Conservation (phyloP, 2,329 filamentous ascomycete genomes). For the Xylaria sp. region DNA sequence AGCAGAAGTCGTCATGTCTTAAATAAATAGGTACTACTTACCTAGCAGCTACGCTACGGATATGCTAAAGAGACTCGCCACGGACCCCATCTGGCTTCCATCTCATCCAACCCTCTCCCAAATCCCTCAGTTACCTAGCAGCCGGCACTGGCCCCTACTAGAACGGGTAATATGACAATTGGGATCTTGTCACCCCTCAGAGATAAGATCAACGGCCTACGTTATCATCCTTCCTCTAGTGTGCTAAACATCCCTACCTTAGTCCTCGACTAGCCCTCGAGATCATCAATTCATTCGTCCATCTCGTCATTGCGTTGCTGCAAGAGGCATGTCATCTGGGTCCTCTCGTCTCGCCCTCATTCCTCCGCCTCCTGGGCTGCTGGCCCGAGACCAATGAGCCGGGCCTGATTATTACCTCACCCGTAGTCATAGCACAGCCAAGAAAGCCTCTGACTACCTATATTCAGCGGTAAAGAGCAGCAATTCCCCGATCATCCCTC, state of each 20-base stretch:
- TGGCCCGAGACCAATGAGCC: constrained; percentile 13
- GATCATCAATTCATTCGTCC: constrained; percentile 19
- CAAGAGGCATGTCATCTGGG: constrained; percentile 23
- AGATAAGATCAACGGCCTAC: constrained; percentile 28
- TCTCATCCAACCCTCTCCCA: too few species aligned
- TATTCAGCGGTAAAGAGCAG: constrained; percentile 15
- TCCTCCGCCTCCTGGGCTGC: constrained; percentile 7
- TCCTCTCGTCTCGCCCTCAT: constrained; percentile 8
- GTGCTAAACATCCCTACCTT: constrained; percentile 5
- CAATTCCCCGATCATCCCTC: constrained; percentile 3
- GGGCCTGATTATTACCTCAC: constrained; percentile 18
- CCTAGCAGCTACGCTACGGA: too few species aligned
- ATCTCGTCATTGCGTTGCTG: constrained; percentile 20
- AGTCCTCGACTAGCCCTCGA: constrained; percentile 20
- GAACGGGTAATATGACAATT: constrained; percentile 24
- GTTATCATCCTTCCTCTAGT: constrained; percentile 22
- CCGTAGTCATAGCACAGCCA: constrained; percentile 10
- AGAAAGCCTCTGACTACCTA: background rate
- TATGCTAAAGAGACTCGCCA: too few species aligned
- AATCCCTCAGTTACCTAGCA: too few species aligned
- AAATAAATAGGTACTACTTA: too few species aligned
- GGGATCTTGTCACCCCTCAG: constrained; percentile 28
- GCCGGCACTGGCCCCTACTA: too few species aligned
- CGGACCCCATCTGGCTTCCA: too few species aligned
- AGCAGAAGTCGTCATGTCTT: too few species aligned